Evolutionary conservation across 352 stramenopile genomes (phyloP).

Genomic region (Globisporangium heterothallicum): DNA sequence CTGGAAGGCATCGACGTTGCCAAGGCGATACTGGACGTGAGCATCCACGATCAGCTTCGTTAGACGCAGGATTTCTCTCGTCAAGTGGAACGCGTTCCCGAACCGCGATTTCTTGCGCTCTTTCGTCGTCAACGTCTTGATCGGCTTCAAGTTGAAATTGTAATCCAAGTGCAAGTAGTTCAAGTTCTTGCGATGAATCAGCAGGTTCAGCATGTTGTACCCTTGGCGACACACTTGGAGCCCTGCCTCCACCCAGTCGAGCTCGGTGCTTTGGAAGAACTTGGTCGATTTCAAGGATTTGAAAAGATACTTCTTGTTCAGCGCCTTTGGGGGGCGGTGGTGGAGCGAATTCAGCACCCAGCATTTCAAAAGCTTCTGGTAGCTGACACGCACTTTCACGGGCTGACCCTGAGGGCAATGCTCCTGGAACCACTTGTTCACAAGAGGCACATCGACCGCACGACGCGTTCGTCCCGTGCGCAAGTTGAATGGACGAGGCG

Average conservation of each 20-base stretch:
- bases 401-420: constrained; percentile 97
- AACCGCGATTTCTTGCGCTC: constrained; percentile 99
- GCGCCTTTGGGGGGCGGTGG: constrained; percentile 87
- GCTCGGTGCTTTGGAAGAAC: constrained; percentile 99
- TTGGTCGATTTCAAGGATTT: constrained; percentile 99
- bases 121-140: constrained; percentile 99
- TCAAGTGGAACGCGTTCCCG: constrained; percentile 95
- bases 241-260: constrained; percentile 99
- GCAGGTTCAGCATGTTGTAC: constrained; percentile 99
- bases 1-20: constrained; percentile 99
- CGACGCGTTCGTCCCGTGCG: constrained; percentile 94
- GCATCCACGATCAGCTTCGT: constrained; percentile 99
- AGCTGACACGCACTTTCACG: constrained; percentile 98
- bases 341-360: constrained; percentile 99
- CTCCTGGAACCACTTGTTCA: constrained; percentile 99
- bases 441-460: constrained; percentile 96
- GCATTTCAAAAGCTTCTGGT: constrained; percentile 99
- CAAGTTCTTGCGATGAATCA: constrained; percentile 99
- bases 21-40: constrained; percentile 99
- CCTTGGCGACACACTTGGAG: constrained; percentile 98
- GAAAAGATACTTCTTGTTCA: constrained; percentile 98
- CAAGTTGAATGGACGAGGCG: constrained; percentile 97
- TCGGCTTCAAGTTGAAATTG: constrained; percentile 99
- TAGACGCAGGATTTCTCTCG: constrained; percentile 97
- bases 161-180: constrained; percentile 99